Percentiles rank a stretch among this genome's conserved stretches.
These are phyloP conservation scores for Pisolithus microcarpus DNA, from an alignment of 768 basidiomycete genomes.

Conservation along the genomic window DNA sequence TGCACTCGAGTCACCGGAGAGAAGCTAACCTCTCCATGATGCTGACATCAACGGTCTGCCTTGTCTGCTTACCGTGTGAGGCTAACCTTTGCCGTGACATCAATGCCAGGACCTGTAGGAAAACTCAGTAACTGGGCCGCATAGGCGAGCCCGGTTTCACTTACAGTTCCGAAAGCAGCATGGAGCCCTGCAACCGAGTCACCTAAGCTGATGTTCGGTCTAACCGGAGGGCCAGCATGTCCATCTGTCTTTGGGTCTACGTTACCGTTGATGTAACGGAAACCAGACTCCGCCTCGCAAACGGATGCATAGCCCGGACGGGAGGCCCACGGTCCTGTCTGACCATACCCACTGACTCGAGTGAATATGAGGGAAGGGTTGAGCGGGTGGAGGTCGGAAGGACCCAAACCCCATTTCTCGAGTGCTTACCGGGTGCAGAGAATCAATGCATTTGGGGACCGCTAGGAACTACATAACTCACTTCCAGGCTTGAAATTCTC, in stretches of 20 bases:
- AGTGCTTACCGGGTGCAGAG: constrained; percentile 36
- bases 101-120: constrained; percentile 50
- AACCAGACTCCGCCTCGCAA: constrained; percentile 70
- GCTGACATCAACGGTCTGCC: constrained; percentile 67
- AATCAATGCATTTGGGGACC: not conserved
- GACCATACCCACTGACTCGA: constrained; percentile 73
- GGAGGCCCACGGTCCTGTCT: constrained; percentile 66
- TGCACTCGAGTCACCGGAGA: not conserved
- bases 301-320: constrained; percentile 69
- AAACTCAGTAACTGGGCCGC: not conserved
- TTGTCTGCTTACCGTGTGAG: constrained; percentile 23
- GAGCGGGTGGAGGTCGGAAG: constrained; percentile 51
- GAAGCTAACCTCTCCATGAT: constrained; percentile 55
- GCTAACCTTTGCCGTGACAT: constrained; percentile 37
- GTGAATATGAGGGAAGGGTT: constrained; percentile 89
- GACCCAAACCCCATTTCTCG: constrained; percentile 63
- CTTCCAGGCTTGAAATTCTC: constrained; percentile 76
- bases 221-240: constrained; percentile 54
- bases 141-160: constrained; percentile 5
- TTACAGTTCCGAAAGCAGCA: constrained; percentile 66
- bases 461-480: constrained; percentile 24
- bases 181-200: constrained; percentile 68
- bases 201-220: constrained; percentile 67
- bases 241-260: constrained; percentile 46
- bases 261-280: constrained; percentile 65